Percentiles rank a stretch among this genome's conserved stretches.
Conservation (phyloP, 176 grass and related monocot species). For the Otatea glauca region DNA sequence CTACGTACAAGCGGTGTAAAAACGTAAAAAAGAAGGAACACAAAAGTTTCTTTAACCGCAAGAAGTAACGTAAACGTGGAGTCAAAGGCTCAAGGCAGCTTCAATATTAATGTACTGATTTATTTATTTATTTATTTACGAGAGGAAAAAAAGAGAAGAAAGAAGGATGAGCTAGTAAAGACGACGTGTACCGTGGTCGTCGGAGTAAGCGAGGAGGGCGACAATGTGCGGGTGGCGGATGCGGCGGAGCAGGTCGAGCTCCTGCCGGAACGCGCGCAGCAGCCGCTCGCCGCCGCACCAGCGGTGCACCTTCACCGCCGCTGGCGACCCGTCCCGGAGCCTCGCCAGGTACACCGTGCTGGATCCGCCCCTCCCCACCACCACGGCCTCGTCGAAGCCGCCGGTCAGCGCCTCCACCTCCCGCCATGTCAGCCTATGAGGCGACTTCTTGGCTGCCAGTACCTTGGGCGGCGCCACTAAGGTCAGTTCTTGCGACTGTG, state of each 20-base stretch:
- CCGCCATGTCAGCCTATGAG: slow-evolving; percentile 50
- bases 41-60: neutral
- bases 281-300: slow-evolving; percentile 64
- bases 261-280: slow-evolving; percentile 66
- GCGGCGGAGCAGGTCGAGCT: slow-evolving; percentile 81
- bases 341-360: slow-evolving; percentile 73
- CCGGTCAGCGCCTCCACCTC: slow-evolving; percentile 72
- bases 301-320: slow-evolving; percentile 70
- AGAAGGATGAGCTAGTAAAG: neutral
- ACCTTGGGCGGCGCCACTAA: neutral
- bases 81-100: slow-evolving; percentile 12
- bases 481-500: neutral
- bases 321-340: slow-evolving; percentile 16
- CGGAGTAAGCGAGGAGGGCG: slow-evolving; percentile 70
- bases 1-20: neutral
- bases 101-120: neutral
- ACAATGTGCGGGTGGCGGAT: slow-evolving; percentile 72
- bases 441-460: neutral
- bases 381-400: slow-evolving; percentile 63
- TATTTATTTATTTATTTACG: too few species aligned
- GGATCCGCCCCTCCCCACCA: slow-evolving; percentile 82
- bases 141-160: too few species aligned
- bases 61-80: neutral
- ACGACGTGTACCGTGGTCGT: slow-evolving; percentile 61
- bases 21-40: neutral